phyloP scores from a whole-genome alignment of 352 stramenopile species.

The Globisporangium sylvaticum region DNA sequence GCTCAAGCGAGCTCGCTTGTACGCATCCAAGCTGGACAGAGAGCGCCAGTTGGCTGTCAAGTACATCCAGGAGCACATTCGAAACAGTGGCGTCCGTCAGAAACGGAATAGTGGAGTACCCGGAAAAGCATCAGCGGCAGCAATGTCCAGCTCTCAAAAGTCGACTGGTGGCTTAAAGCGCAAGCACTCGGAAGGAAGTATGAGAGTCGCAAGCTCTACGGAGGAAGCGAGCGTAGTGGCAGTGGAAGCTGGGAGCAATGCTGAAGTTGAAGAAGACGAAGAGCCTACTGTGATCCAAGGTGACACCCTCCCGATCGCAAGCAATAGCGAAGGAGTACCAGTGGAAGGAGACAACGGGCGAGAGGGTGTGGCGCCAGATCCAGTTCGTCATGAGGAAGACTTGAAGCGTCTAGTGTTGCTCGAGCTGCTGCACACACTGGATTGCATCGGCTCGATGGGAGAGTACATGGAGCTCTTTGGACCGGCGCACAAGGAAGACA shows the following conservation, averaged over 20 bases:
- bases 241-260: background rate
- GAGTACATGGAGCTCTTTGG: constrained; percentile 85
- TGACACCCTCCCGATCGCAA: background rate
- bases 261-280: constrained; percentile 10
- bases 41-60: constrained; percentile 63
- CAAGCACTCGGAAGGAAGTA: constrained; percentile 36
- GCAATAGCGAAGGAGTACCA: background rate
- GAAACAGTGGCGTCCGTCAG: constrained; percentile 26
- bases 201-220: constrained; percentile 15
- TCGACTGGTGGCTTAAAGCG: constrained; percentile 27
- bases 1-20: constrained; percentile 67
- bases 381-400: constrained; percentile 68
- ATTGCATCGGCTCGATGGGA: constrained; percentile 80
- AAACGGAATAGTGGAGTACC: constrained; percentile 23
- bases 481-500: constrained; percentile 78
- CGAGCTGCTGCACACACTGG: constrained; percentile 76
- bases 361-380: constrained; percentile 19
- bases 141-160: constrained; percentile 1
- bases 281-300: background rate
- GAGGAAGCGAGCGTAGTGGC: constrained; percentile 22
- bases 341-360: background rate
- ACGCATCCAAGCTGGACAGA: constrained; percentile 71
- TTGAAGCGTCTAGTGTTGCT: constrained; percentile 77
- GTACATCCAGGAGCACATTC: constrained; percentile 73
- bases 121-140: constrained; percentile 6